Base-by-base conservation (phyloP, 2,329 filamentous ascomycete species). In the Ophiocordyceps polyrhachis-furcata region DNA sequence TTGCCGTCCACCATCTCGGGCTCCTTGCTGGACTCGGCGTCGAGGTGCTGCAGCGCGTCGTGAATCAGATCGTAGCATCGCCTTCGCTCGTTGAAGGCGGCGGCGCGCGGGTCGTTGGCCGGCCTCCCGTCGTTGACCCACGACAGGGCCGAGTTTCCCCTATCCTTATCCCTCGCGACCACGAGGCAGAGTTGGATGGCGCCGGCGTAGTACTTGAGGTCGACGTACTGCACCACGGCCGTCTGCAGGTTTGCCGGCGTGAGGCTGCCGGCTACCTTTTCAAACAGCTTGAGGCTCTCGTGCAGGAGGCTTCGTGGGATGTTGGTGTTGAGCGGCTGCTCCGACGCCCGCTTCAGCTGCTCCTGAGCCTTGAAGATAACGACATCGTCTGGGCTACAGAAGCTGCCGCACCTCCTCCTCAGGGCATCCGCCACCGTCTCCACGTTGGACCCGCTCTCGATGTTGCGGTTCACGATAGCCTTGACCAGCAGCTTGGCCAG, bases 281-380 rank as follows among this genome's bases (percentile, higher is more conserved):
- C 76, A 60, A 96, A 96, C 15, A 96, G 69, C 44, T 79, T 76
- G 53, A 95, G 63, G 62, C 88, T 95, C 59, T 96, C 89, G 52
- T 88, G 88, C 20, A 98, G 71, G 32, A 94, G 66, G 41, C 79
- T 79, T 31, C 88, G 78, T 6, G 83, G 84, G 44, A 77, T 70
- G 52, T 88, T 89, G 4, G 78, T 78, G 55, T 87, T 85, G 5
- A 72, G 67, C 11, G 79, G 76, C 42, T 83, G 76, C 58, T 95
- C 88, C 2, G 80, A 79, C 1, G 89, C 89, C 52, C 85, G 76
- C 68, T 94, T 93, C 44, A 96, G 68, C 55, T 89, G 83, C 61
- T 98, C 91, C 58, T 96, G 89, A 0, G 91, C 91, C 63, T 94
- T 96, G 77, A 98, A 98, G 52, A 95, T 89, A 50, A 96, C 79